Evolutionary conservation across 257 asterid species (phyloP).

Genomic region (Plantago major): DNA sequence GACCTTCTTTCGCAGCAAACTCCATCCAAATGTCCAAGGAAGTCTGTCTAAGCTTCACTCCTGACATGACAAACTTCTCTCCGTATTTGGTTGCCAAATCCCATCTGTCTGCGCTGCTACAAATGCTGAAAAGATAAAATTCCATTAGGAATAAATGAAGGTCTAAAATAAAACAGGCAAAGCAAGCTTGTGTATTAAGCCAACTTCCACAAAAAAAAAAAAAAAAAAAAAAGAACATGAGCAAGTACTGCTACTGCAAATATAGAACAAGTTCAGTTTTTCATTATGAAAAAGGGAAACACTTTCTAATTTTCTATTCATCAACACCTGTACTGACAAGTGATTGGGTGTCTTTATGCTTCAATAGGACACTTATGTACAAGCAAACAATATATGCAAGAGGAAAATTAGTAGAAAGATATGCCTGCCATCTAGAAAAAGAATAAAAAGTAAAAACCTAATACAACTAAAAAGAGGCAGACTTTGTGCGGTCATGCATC

Average conservation of each 20-base stretch:
- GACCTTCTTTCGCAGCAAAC: conserved; percentile 73
- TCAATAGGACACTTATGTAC: too few species aligned
- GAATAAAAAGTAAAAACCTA: not conserved
- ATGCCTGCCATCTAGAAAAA: not conserved
- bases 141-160: conserved; percentile 18
- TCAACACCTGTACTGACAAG: not conserved
- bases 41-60: conserved; percentile 61
- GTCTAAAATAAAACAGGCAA: conserved; percentile 8
- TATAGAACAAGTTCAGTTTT: conserved; percentile 4
- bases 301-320: not conserved
- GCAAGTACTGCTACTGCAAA: conserved; percentile 5
- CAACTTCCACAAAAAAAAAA: conserved; percentile 4
- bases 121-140: conserved; percentile 57
- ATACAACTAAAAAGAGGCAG: not conserved
- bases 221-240: not conserved
- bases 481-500: conserved; percentile 1
- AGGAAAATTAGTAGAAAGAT: not conserved
- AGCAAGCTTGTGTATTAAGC: conserved; percentile 9
- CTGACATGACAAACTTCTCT: conserved; percentile 60
- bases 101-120: conserved; percentile 58
- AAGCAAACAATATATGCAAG: not conserved
- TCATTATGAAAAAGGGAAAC: not conserved
- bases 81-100: conserved; percentile 66
- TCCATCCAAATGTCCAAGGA: conserved; percentile 88
- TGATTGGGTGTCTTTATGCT: too few species aligned